phyloP scores from a whole-genome alignment of 768 basidiomycete species.

The Cystofilobasidium bisporidii region DNA sequence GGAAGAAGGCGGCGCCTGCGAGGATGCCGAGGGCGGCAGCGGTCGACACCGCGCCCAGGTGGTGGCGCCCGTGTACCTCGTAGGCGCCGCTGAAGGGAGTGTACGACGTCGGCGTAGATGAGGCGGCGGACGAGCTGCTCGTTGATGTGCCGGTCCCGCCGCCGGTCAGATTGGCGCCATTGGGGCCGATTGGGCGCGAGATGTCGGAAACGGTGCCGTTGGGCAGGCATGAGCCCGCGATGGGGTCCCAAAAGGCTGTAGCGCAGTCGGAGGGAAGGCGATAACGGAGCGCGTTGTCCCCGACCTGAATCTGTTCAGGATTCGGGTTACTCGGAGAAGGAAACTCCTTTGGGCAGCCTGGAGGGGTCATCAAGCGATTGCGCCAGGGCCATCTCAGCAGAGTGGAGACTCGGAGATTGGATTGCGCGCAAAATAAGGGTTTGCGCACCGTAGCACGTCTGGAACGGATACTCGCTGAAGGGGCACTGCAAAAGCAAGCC shows the following conservation, averaged over 20 bases:
- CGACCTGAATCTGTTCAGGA: slow-evolving; percentile 51
- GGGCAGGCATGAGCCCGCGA: slow-evolving; percentile 57
- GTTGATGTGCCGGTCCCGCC: slow-evolving; percentile 45
- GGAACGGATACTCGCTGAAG: slow-evolving; percentile 69
- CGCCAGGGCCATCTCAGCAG: no score
- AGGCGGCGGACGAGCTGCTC: neutral
- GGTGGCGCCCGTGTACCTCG: neutral
- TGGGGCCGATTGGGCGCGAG: slow-evolving; percentile 59
- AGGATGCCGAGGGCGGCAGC: neutral
- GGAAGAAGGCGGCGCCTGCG: neutral
- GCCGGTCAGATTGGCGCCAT: slow-evolving; percentile 60
- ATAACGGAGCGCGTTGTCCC: slow-evolving; percentile 47
- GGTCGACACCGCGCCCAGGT: neutral
- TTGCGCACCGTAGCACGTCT: slow-evolving; percentile 47
- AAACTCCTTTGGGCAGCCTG: slow-evolving; percentile 21
- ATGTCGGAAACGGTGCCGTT: slow-evolving; percentile 58
- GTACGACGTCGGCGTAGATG: neutral
- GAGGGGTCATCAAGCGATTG: no score
- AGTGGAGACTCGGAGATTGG: slow-evolving; percentile 38
- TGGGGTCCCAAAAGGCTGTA: slow-evolving; percentile 72
- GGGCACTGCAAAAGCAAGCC: slow-evolving; percentile 52
- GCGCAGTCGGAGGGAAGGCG: slow-evolving; percentile 61
- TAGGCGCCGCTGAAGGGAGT: neutral
- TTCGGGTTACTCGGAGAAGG: slow-evolving; percentile 57
- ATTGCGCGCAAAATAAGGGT: neutral